phyloP scores from a whole-genome alignment of 345 rosid species.

The Populus pruinosa region DNA sequence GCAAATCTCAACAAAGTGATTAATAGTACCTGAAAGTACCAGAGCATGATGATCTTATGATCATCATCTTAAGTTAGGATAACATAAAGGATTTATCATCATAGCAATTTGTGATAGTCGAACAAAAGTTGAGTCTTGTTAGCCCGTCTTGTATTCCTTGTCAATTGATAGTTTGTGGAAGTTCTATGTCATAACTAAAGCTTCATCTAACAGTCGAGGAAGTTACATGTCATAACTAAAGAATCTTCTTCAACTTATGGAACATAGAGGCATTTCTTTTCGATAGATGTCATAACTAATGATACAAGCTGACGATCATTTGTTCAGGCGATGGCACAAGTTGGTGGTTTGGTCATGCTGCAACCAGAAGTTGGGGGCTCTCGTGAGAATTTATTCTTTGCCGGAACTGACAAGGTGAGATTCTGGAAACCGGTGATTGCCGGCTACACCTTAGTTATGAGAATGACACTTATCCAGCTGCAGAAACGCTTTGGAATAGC shows the following conservation, averaged over 20 bases:
- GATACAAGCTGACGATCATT: background rate
- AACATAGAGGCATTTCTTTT: background rate
- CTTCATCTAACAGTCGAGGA: background rate
- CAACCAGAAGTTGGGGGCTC: constrained; percentile 91
- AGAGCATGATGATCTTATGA: too few species aligned
- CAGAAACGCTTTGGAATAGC: constrained; percentile 89
- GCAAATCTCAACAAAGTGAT: background rate
- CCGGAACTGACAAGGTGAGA: constrained; percentile 88
- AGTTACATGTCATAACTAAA: background rate
- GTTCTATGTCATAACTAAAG: background rate
- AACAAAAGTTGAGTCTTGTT: background rate
- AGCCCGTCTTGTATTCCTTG: background rate
- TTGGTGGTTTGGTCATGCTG: constrained; percentile 88
- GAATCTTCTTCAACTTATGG: background rate
- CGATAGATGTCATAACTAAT: too few species aligned
- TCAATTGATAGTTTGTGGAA: background rate
- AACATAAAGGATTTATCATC: background rate
- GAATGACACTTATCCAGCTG: constrained; percentile 80
- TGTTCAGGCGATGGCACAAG: constrained; percentile 95
- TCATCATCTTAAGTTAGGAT: too few species aligned
- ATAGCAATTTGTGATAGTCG: background rate
- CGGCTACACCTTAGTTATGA: constrained; percentile 89
- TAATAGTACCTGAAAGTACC: too few species aligned
- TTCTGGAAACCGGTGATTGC: constrained; percentile 96
- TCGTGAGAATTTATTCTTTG: constrained; percentile 71